phyloP scores from a whole-genome alignment of 1,284 basidiomycete genomes.

The Veloporphyrellus conicus region DNA sequence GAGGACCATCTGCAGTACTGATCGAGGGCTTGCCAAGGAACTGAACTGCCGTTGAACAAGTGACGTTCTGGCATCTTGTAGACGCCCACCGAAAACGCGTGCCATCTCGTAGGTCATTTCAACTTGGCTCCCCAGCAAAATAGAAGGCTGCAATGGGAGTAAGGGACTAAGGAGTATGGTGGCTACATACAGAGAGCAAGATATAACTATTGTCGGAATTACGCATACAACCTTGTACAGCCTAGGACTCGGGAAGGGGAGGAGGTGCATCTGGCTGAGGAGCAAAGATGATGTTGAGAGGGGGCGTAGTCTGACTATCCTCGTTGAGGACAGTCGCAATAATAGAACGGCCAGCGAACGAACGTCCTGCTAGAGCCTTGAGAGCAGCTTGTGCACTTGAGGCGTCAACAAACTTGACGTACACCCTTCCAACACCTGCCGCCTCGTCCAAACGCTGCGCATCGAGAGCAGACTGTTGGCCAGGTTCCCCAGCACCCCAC shows the following conservation, averaged over 20 bases:
- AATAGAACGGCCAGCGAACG: constrained; percentile 89
- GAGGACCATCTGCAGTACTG: no score
- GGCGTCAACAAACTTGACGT: constrained; percentile 75
- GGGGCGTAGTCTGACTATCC: constrained; percentile 77
- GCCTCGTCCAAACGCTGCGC: constrained; percentile 75
- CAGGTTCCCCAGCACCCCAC: constrained; percentile 65
- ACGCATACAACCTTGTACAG: constrained; percentile 8
- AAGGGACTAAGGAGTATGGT: constrained; percentile 8
- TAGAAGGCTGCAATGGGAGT: background rate
- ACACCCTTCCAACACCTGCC: constrained; percentile 88
- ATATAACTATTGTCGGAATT: constrained; percentile 16
- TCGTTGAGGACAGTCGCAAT: constrained; percentile 75
- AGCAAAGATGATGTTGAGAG: constrained; percentile 73
- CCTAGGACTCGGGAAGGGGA: constrained; percentile 50
- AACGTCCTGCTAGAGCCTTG: constrained; percentile 82
- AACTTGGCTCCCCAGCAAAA: no score
- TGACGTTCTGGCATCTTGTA: background rate
- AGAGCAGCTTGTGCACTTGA: constrained; percentile 67
- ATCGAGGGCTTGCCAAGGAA: no score
- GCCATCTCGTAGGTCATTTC: no score
- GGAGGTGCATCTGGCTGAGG: constrained; percentile 77
- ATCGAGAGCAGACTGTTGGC: constrained; percentile 60
- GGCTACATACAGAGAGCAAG: constrained; percentile 24
- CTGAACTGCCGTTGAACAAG: no score
- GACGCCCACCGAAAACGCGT: no score